A percentile compares a stretch with the other conserved stretches of the same genome.
Evolutionary conservation across 352 stramenopile species (phyloP).

Genomic region (Globisporangium okanoganense): DNA sequence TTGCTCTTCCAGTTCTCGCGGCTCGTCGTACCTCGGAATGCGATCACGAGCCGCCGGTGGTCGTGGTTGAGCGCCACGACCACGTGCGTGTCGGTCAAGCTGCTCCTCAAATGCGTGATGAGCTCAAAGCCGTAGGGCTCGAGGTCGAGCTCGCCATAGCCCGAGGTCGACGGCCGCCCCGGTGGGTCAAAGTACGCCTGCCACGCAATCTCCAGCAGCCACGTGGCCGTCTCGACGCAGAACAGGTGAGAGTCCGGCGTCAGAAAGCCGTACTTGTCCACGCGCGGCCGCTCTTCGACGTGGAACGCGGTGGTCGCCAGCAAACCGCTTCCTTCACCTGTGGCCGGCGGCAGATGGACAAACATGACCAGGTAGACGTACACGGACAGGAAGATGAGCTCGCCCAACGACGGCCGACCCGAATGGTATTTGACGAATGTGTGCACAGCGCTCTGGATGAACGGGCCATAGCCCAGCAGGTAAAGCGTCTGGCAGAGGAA

Average conservation of each 20-base stretch:
- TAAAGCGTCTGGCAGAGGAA: conserved; percentile 61
- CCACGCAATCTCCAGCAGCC: conserved; percentile 79
- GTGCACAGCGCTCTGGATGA: conserved; percentile 67
- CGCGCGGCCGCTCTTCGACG: conserved; percentile 54
- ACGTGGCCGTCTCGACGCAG: conserved; percentile 82
- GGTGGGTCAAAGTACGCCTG: conserved; percentile 86
- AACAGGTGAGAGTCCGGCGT: conserved; percentile 76
- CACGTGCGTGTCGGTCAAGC: conserved; percentile 75
- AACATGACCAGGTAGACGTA: conserved; percentile 85
- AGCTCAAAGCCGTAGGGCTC: conserved; percentile 80
- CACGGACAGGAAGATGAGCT: conserved; percentile 77
- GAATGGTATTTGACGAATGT: conserved; percentile 58
- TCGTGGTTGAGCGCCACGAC: conserved; percentile 45
- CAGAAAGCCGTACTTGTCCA: conserved; percentile 62
- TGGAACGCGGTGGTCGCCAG: conserved; percentile 69
- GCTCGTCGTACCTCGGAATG: conserved; percentile 84
- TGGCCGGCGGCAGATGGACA: conserved; percentile 66
- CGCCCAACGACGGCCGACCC: conserved; percentile 50
- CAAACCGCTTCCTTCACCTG: conserved; percentile 41
- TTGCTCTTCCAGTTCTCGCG: conserved; percentile 89
- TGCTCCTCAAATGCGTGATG: conserved; percentile 73
- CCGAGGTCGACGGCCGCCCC: conserved; percentile 68
- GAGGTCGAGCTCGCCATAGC: conserved; percentile 69
- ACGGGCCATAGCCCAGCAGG: conserved; percentile 57
- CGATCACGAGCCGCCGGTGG: conserved; percentile 74